These are phyloP conservation scores for Candida insectalens DNA, from an alignment of 805 yeast genomes.

Conservation along the genomic window DNA sequence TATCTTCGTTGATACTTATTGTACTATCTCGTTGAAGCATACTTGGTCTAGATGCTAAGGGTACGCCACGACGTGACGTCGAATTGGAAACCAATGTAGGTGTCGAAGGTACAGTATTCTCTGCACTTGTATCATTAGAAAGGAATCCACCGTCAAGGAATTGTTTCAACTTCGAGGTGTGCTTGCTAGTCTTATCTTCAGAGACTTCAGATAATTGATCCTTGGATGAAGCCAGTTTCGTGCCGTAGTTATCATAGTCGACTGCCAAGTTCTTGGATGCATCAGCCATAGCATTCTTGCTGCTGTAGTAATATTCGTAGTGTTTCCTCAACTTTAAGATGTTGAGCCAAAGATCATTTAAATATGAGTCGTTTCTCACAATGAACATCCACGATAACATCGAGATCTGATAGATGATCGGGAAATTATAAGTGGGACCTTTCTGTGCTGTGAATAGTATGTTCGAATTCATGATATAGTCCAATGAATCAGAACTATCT, in stretches of 20 bases:
- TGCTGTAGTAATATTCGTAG: slow-evolving; percentile 26
- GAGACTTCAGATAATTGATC: slow-evolving; percentile 12
- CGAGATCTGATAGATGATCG: slow-evolving; percentile 30
- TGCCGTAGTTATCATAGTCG: slow-evolving; percentile 23
- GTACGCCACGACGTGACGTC: background rate
- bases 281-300: slow-evolving; percentile 20
- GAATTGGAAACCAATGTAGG: background rate
- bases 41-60: background rate
- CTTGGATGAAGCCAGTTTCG: slow-evolving; percentile 15
- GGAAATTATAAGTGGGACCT: slow-evolving; percentile 25
- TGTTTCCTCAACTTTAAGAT: slow-evolving; percentile 26
- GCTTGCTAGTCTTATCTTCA: slow-evolving; percentile 18
- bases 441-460: slow-evolving; percentile 27
- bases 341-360: slow-evolving; percentile 41
- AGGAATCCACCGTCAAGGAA: slow-evolving; percentile 21
- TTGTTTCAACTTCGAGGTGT: slow-evolving; percentile 23
- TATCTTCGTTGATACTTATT: background rate
- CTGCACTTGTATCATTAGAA: background rate
- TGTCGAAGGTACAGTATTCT: background rate
- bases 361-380: slow-evolving; percentile 48
- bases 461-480: slow-evolving; percentile 24
- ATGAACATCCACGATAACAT: slow-evolving; percentile 51
- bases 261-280: slow-evolving; percentile 22
- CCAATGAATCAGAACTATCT: slow-evolving; percentile 17
- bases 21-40: background rate